Evolutionary conservation across 345 rosid genomes (phyloP).

Genomic region (Zanthoxylum bungeanum): DNA sequence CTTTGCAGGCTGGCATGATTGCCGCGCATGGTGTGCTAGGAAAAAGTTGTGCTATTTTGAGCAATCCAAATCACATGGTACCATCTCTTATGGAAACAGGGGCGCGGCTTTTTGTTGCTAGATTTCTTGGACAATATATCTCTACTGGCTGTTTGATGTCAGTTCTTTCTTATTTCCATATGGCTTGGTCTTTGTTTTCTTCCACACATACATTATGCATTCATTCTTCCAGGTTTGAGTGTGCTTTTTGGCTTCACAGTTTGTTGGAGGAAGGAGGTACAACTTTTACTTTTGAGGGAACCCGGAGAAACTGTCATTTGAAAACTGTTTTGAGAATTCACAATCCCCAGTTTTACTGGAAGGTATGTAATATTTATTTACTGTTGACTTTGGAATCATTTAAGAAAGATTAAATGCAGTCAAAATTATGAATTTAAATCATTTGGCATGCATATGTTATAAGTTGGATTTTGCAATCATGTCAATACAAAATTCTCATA

Average conservation of each 20-base stretch:
- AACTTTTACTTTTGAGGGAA: constrained; percentile 63
- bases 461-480: background rate
- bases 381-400: too few relatives aligned
- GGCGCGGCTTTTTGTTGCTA: constrained; percentile 68
- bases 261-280: constrained; percentile 91
- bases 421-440: background rate
- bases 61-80: constrained; percentile 78
- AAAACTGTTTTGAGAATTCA: constrained; percentile 60
- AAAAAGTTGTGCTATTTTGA: constrained; percentile 36
- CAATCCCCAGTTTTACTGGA: constrained; percentile 89
- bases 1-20: constrained; percentile 67
- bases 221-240: background rate
- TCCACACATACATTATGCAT: background rate
- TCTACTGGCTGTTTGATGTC: constrained; percentile 67
- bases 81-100: constrained; percentile 70
- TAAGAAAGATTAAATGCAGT: background rate
- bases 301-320: constrained; percentile 34
- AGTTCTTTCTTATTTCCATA: constrained; percentile 27
- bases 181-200: background rate
- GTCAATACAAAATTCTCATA: background rate
- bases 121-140: constrained; percentile 68
- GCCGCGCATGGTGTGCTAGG: constrained; percentile 71
- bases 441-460: background rate
- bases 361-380: constrained; percentile 43
- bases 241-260: constrained; percentile 28